Conservation (phyloP, 139 green algal genomes). For the Tetraselmis striata region DNA sequence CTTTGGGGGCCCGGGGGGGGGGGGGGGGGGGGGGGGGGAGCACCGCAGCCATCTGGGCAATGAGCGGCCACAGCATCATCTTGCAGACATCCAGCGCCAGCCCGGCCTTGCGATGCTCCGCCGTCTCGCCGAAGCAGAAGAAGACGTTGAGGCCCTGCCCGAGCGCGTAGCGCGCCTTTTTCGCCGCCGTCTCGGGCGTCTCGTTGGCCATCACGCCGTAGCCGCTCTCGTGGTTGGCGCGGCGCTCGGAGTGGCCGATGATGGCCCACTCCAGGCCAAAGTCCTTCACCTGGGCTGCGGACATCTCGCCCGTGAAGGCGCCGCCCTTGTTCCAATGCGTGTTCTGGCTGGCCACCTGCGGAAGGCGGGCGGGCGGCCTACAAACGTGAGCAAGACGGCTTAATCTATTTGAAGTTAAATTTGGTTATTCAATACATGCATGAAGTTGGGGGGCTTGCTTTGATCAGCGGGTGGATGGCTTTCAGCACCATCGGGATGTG, state of each 20-base stretch:
- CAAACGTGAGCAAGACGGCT: no score
- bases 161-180: conserved; percentile 6
- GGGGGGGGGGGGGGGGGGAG: no score
- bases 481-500: no score
- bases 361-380: no score
- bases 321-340: background rate
- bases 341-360: conserved; percentile 14
- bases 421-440: no score
- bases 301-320: conserved; percentile 16
- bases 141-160: conserved; percentile 5
- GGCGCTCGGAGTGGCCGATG: conserved; percentile 1
- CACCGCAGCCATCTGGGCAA: conserved; percentile 23
- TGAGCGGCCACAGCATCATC: conserved; percentile 39
- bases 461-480: no score
- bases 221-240: conserved; percentile 1
- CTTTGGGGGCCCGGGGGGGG: no score
- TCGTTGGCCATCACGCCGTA: background rate
- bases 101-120: conserved; percentile 12
- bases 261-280: conserved; percentile 10
- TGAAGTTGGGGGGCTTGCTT: no score
- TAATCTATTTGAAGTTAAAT: no score
- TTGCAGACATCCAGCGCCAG: conserved; percentile 29
- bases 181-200: conserved; percentile 10
- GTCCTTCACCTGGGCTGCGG: conserved; percentile 4
- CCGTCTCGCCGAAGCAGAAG: conserved; percentile 12